Evolutionary conservation across 148 eudicot species (phyloP), one percentile per base, ranked within the genome.

Genomic region (Rhododendron ovatum): DNA sequence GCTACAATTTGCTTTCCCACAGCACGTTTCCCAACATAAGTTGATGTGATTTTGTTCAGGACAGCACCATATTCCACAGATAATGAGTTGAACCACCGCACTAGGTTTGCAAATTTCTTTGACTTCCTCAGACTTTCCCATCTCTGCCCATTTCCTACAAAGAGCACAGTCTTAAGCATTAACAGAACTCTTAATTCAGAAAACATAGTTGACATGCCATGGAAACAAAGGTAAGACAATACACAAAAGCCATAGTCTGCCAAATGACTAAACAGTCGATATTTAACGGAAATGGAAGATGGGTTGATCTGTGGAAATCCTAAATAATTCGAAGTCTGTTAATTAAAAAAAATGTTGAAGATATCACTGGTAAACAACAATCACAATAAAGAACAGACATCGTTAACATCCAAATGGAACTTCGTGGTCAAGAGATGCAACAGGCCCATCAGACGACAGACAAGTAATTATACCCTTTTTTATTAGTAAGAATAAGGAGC

Each of bases 81-180:
- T 78, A 98, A 86, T 22, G 94, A 91, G 84, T 93, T 94, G 87
- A 92, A 98, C 98, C 98, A 95, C 37, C 98, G 91, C 26, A 91
- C 93, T 80, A 98, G 88, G 84, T 98, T 94, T 81, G 85, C 96
- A 88, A 89, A 98, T 86, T 98, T 98, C 90, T 93, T 98, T 77
- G 99, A 95, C 84, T 94, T 94, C 86, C 91, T 91, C 92, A 95
- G 90, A 85, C 98, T 95, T 88, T 95, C 98, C 99, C 99, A 98
- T 88, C 99, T 92, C 82, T 63, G 82, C 80, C 98, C 98, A 91
- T 92, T 89, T 73, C 92, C 99, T 98, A 87, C 76, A 91, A 85
- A 33, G 28, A 33, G 28, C 30, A 83, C 5, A 45, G 13, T n/a
- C 83, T 65, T 84, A 15, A 84, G 77, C 55, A 63, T 41, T n/a